A percentile compares a stretch with the other conserved stretches of the same genome.
Evolutionary conservation across 345 rosid species (phyloP).

Genomic region (Limnanthes douglasii): DNA sequence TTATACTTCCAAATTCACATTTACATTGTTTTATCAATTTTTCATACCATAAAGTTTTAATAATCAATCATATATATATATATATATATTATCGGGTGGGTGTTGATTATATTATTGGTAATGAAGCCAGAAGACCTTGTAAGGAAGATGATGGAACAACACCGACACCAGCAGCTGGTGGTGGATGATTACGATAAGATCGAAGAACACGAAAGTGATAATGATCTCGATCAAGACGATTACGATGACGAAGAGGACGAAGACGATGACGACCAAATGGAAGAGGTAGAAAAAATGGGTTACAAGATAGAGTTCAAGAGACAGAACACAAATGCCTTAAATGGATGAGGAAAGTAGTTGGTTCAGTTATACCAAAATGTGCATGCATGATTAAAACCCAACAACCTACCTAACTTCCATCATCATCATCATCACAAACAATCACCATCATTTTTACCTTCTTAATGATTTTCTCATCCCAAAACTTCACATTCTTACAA

Average conservation of each 20-base stretch:
- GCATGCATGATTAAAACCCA: too few species aligned
- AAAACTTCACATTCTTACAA: too few species aligned
- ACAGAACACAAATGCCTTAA: too few species aligned
- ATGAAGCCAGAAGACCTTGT: constrained; percentile 81
- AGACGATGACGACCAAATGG: constrained; percentile 25
- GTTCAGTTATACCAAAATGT: too few species aligned
- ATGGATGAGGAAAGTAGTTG: too few species aligned
- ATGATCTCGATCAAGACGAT: constrained; percentile 18
- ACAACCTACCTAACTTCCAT: too few species aligned
- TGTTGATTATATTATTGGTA: constrained; percentile 25
- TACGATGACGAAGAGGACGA: constrained; percentile 25
- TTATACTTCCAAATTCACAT: background rate
- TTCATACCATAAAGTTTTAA: constrained; percentile 1
- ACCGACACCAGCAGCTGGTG: constrained; percentile 20
- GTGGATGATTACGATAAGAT: constrained; percentile 32
- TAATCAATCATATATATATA: too few species aligned
- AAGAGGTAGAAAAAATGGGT: constrained; percentile 32
- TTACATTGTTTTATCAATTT: background rate
- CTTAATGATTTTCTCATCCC: too few species aligned
- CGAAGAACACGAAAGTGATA: constrained; percentile 23
- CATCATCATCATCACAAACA: too few species aligned
- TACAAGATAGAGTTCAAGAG: constrained; percentile 43
- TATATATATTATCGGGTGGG: background rate
- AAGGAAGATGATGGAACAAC: constrained; percentile 39
- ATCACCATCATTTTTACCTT: too few species aligned